These are phyloP conservation scores for Lepidium aucheri DNA, from an alignment of 345 rosid species.

Conservation along the genomic window DNA sequence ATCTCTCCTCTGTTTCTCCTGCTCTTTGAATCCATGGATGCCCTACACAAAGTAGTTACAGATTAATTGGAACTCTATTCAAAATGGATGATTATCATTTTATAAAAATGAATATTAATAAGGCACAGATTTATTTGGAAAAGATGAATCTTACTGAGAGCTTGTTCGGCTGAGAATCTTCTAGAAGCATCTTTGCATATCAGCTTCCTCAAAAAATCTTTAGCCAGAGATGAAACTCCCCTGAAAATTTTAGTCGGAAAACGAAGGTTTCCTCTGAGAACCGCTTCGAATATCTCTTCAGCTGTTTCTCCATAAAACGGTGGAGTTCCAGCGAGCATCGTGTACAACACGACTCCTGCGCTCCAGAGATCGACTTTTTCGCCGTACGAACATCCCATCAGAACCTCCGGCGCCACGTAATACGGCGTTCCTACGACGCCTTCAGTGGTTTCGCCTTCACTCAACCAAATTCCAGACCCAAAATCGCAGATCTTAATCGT, in stretches of 20 bases:
- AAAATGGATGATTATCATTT: no score
- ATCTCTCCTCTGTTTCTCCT: slow-evolving; percentile 39
- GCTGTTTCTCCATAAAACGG: slow-evolving; percentile 72
- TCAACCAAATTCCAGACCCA: slow-evolving; percentile 51
- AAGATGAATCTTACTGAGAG: slow-evolving; percentile 42
- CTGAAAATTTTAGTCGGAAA: slow-evolving; percentile 48
- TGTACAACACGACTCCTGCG: slow-evolving; percentile 60
- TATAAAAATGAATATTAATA: not conserved
- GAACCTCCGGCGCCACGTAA: slow-evolving; percentile 84
- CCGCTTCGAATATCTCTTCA: slow-evolving; percentile 56
- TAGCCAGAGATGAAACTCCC: slow-evolving; percentile 40
- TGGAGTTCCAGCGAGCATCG: slow-evolving; percentile 64
- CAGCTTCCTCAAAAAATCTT: slow-evolving; percentile 77
- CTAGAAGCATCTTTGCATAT: slow-evolving; percentile 60
- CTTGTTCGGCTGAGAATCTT: slow-evolving; percentile 73
- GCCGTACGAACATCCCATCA: slow-evolving; percentile 43
- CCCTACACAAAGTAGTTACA: slow-evolving; percentile 30
- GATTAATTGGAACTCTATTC: not conserved
- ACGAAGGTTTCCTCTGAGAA: slow-evolving; percentile 55
- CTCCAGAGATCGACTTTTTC: slow-evolving; percentile 86
- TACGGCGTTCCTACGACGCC: slow-evolving; percentile 85
- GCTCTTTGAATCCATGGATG: slow-evolving; percentile 55
- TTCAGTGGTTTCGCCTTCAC: slow-evolving; percentile 22
- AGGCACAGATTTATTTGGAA: not conserved
- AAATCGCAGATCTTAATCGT: slow-evolving; percentile 55